Conservation (phyloP, 2,329 filamentous ascomycete genomes). For the Colletotrichum tabaci region DNA sequence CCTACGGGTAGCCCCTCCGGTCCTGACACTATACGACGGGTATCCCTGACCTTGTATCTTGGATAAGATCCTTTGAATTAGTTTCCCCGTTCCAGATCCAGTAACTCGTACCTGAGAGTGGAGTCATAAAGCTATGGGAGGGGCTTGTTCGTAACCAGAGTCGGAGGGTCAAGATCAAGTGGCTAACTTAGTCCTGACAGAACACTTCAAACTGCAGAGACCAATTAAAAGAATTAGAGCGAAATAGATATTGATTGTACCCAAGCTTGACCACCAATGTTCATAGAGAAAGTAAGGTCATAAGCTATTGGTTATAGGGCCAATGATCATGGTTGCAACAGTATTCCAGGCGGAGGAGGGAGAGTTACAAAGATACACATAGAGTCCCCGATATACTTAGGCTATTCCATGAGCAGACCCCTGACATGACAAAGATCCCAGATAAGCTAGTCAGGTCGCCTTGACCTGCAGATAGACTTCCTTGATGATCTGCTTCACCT, state of each 20-base stretch:
- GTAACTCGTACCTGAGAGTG: not conserved
- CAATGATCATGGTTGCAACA: no score
- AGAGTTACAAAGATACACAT: not conserved
- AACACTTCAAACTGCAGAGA: no score
- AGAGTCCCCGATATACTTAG: not conserved
- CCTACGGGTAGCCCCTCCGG: not conserved
- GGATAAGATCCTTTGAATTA: no score
- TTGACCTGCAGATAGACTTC: not conserved
- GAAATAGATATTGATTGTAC: not conserved
- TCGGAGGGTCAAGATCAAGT: not conserved
- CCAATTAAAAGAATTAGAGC: no score
- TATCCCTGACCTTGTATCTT: no score
- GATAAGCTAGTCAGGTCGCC: not conserved
- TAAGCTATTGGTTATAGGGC: not conserved
- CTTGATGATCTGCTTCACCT: slow-evolving; percentile 39
- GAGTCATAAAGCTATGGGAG: not conserved
- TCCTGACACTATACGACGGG: not conserved
- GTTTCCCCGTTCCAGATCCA: not conserved
- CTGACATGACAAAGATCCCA: not conserved
- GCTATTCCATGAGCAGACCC: not conserved
- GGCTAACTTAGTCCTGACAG: not conserved
- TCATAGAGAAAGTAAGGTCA: not conserved
- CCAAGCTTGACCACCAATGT: not conserved
- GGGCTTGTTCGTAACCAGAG: not conserved
- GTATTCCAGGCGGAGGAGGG: no score